A percentile compares a stretch with the other conserved stretches of the same genome.
Conservation (phyloP, 208 protist species). For the Trypanosomatidae sp. region DNA sequence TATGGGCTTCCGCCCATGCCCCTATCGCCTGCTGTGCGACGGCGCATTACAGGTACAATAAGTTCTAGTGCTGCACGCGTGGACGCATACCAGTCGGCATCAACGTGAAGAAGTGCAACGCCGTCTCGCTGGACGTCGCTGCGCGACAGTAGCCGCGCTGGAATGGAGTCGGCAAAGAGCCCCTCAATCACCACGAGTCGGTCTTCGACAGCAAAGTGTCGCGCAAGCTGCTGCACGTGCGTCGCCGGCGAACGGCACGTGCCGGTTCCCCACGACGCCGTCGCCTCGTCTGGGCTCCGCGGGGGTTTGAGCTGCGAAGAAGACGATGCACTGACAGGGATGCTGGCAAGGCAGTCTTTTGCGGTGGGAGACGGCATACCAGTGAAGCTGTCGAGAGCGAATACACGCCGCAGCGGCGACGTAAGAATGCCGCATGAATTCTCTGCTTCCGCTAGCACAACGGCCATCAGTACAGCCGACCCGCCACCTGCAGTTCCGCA, state of each 20-base stretch:
- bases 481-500: constrained; percentile 77
- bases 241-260: constrained; percentile 50
- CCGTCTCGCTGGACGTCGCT: constrained; percentile 21
- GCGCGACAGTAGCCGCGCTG: constrained; percentile 35
- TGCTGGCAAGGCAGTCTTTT: constrained; percentile 23
- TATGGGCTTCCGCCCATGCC: background rate
- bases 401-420: constrained; percentile 33
- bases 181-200: constrained; percentile 49
- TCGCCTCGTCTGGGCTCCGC: constrained; percentile 1
- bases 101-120: constrained; percentile 65
- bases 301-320: background rate
- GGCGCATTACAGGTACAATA: constrained; percentile 35
- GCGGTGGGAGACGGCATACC: constrained; percentile 66
- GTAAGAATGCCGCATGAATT: background rate
- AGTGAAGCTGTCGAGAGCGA: constrained; percentile 68
- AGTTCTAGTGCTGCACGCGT: constrained; percentile 47
- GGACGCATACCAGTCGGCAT: constrained; percentile 85
- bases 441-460: constrained; percentile 38
- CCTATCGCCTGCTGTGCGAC: background rate
- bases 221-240: constrained; percentile 49
- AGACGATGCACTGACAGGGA: constrained; percentile 1
- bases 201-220: constrained; percentile 58
- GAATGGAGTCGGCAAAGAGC: constrained; percentile 54
- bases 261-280: constrained; percentile 58
- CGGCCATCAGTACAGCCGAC: constrained; percentile 63